Base-by-base conservation (phyloP, 176 grass and related monocot genomes). In the Oropetium thomaeum region DNA sequence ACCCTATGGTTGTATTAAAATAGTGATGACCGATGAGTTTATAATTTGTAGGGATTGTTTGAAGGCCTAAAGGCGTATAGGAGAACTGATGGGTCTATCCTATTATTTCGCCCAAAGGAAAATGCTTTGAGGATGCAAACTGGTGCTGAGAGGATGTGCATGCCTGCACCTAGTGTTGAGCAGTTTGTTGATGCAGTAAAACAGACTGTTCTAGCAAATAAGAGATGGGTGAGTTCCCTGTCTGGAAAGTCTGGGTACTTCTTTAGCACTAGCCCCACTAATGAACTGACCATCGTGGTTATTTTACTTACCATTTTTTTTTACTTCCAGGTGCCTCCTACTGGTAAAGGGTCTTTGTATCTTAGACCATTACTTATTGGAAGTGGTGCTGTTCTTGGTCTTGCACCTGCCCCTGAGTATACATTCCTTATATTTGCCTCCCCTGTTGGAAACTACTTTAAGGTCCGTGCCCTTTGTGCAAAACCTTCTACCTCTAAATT, bases 391-490 rank as follows among this genome's bases (percentile, higher is more conserved):
- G 86, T 97, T 86, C 95, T 97, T 89, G 92, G 95, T 76, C 78
- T 97, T 53, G 83, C 87, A 77, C 95, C 95, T 60, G 88, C 91
- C 83, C 79, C 91, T 63, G 95, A 97, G 70, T 97, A 89, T 74
- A 92, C 90, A 63, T 97, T 97, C 82, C 48, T 97, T 93, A 91
- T 93, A 70, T 97, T 85, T 81, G 86, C 91, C 31, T 89, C 95
- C 73, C 95, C 95, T 92, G 91, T 97, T 88, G 95, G 95, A 30
- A 97, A 93, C 67, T 97, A 93, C 74, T 97, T 97, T 64, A 97
- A 93, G 95, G 95, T 98, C 69, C 27, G 88, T 77, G 37, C 29
- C 23, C 20, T 29, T 57, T 49, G 0, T 51, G 69, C 72, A 48
- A 48, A 44, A 61, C 33, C 5, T 67, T 77, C 38, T 62, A 25